These are phyloP conservation scores for Larix kaempferi DNA, from an alignment of 75 land plant species.

Conservation along the genomic window DNA sequence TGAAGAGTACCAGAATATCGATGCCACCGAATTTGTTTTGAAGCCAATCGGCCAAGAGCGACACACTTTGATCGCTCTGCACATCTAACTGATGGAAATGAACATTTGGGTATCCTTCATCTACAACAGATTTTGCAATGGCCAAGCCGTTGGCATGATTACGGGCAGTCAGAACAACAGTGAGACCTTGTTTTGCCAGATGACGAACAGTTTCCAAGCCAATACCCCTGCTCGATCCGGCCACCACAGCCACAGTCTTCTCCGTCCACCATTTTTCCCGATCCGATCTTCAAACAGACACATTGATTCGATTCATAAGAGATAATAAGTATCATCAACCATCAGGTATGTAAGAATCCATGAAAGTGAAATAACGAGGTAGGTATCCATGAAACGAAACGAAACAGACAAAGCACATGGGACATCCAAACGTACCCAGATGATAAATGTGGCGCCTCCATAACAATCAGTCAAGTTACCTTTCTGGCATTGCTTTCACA, in stretches of 20 bases:
- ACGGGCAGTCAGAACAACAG: slow-evolving; percentile 14
- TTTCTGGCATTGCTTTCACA: too few species aligned
- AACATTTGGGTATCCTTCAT: slow-evolving; percentile 10
- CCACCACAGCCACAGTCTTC: slow-evolving; percentile 24
- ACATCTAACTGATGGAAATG: slow-evolving; percentile 8
- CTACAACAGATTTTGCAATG: not conserved
- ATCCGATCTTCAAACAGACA: too few species aligned
- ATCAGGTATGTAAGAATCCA: too few species aligned
- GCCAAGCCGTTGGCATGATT: slow-evolving; percentile 4
- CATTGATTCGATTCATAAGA: too few species aligned
- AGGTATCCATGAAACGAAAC: too few species aligned
- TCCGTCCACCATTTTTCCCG: slow-evolving; percentile 18
- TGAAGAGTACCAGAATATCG: slow-evolving; percentile 6
- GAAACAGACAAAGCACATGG: too few species aligned
- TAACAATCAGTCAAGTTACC: too few species aligned
- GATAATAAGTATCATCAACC: too few species aligned
- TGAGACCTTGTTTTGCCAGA: slow-evolving; percentile 20
- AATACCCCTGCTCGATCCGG: slow-evolving; percentile 21
- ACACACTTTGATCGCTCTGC: not conserved
- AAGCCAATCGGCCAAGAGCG: not conserved
- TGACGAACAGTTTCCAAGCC: slow-evolving; percentile 28
- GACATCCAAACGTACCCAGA: too few species aligned
- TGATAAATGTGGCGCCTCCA: too few species aligned
- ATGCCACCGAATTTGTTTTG: not conserved
- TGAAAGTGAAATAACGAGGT: too few species aligned